These are phyloP conservation scores for Trichosporon sp. DNA, from an alignment of 1,284 basidiomycete genomes.

Conservation along the genomic window DNA sequence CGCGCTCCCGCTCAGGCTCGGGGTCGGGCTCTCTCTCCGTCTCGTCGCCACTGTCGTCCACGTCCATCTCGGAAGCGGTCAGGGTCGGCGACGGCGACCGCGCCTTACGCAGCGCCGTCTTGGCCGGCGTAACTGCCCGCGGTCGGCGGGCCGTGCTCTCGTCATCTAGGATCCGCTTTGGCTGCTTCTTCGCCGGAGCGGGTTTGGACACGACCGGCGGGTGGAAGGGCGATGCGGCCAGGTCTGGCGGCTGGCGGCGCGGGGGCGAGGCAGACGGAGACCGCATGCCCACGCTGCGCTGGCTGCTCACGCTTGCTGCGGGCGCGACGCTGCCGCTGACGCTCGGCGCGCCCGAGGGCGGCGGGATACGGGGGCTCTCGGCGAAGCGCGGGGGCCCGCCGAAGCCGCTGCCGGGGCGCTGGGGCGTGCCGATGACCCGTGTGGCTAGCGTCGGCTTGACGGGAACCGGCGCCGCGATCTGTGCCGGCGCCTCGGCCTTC, in stretches of 20 bases:
- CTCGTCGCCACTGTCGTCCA: slow-evolving; percentile 2
- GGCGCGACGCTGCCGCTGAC: not conserved
- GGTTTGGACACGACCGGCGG: slow-evolving; percentile 17
- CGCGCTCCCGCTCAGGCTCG: too few relatives aligned
- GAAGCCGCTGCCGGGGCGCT: slow-evolving; percentile 30
- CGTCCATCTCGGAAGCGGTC: not conserved
- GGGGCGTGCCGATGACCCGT: slow-evolving; percentile 8
- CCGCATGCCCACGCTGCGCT: not conserved
- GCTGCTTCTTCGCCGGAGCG: slow-evolving; percentile 13
- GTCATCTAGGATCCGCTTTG: slow-evolving; percentile 31
- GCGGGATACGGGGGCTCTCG: slow-evolving; percentile 5
- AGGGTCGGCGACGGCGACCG: slow-evolving; percentile 3
- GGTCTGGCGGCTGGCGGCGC: slow-evolving; percentile 11
- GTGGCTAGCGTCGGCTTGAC: slow-evolving; percentile 6
- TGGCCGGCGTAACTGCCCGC: not conserved
- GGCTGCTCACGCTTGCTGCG: not conserved
- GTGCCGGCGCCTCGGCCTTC: slow-evolving; percentile 1
- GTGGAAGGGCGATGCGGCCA: slow-evolving; percentile 27
- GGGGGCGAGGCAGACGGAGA: slow-evolving; percentile 2
- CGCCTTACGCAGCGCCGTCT: not conserved
- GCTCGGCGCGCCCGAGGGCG: not conserved
- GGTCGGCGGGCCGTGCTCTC: not conserved
- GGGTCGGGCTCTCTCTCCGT: not conserved
- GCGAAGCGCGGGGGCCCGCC: slow-evolving; percentile 42
- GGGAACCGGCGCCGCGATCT: slow-evolving; percentile 3